Evolutionary conservation across 441 rosid genomes (phyloP).

Genomic region (Adansonia madagascariensis): DNA sequence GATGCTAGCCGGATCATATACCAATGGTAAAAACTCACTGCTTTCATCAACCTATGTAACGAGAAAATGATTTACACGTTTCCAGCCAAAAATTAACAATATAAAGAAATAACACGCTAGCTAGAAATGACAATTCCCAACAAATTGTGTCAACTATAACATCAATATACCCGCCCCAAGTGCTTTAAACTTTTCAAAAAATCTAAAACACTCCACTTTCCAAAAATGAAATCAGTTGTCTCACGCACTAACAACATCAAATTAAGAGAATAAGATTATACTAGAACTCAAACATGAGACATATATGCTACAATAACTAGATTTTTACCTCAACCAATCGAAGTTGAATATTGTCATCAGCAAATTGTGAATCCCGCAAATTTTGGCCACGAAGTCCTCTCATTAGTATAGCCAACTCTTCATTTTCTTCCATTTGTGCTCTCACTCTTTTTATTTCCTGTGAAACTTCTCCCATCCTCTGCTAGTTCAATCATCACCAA

Average conservation of each 20-base stretch:
- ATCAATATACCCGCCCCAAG: background rate
- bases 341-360: slow-evolving; percentile 71
- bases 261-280: background rate
- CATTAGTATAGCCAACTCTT: slow-evolving; percentile 76
- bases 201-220: background rate
- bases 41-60: slow-evolving; percentile 74
- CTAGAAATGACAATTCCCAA: slow-evolving; percentile 5
- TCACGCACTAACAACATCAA: background rate
- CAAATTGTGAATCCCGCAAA: slow-evolving; percentile 75
- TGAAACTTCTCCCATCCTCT: slow-evolving; percentile 87
- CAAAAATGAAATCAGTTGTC: background rate
- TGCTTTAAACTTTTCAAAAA: background rate
- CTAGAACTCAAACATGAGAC: background rate
- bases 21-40: slow-evolving; percentile 89
- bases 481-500: slow-evolving; percentile 31
- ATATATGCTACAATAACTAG: background rate
- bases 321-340: slow-evolving; percentile 84
- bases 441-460: slow-evolving; percentile 90
- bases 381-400: slow-evolving; percentile 93
- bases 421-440: slow-evolving; percentile 95
- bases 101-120: background rate
- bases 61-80: slow-evolving; percentile 10
- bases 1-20: slow-evolving; percentile 90
- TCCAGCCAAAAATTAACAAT: slow-evolving; percentile 14
- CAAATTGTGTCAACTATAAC: background rate